Conservation (phyloP, 2,329 filamentous ascomycete species). For the Xylariaceae sp. region DNA sequence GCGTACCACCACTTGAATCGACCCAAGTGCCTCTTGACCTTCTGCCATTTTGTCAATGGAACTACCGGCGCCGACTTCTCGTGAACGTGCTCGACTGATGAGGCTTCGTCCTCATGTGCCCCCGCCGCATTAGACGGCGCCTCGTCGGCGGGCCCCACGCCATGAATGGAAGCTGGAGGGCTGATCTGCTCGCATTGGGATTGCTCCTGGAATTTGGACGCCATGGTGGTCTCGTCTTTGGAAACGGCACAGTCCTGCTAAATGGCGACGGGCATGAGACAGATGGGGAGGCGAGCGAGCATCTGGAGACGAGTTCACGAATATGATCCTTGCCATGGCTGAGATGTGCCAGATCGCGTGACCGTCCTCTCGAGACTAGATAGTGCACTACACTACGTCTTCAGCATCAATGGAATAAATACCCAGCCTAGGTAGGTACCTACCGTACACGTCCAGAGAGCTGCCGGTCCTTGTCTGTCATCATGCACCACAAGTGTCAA, state of each 20-base stretch:
- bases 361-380: background rate
- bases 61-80: slow-evolving; percentile 26
- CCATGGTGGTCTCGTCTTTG: slow-evolving; percentile 26
- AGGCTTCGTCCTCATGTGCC: slow-evolving; percentile 23
- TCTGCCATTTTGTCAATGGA: slow-evolving; percentile 35
- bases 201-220: slow-evolving; percentile 29
- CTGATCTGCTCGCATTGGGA: slow-evolving; percentile 28
- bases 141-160: slow-evolving; percentile 20
- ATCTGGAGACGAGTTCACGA: slow-evolving; percentile 8
- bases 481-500: no score
- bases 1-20: slow-evolving; percentile 44
- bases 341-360: background rate
- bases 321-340: slow-evolving; percentile 9
- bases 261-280: slow-evolving; percentile 18
- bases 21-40: slow-evolving; percentile 40
- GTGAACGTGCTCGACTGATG: slow-evolving; percentile 29
- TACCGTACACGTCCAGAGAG: no score
- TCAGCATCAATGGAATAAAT: no score
- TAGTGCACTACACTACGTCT: slow-evolving; percentile 3
- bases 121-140: slow-evolving; percentile 13
- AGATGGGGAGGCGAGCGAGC: slow-evolving; percentile 2
- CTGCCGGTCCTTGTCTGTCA: no score
- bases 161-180: slow-evolving; percentile 27
- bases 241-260: slow-evolving; percentile 18
- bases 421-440: no score